Evolutionary conservation across 2,329 filamentous ascomycete genomes (phyloP).

Genomic region (Emmonsia crescens): DNA sequence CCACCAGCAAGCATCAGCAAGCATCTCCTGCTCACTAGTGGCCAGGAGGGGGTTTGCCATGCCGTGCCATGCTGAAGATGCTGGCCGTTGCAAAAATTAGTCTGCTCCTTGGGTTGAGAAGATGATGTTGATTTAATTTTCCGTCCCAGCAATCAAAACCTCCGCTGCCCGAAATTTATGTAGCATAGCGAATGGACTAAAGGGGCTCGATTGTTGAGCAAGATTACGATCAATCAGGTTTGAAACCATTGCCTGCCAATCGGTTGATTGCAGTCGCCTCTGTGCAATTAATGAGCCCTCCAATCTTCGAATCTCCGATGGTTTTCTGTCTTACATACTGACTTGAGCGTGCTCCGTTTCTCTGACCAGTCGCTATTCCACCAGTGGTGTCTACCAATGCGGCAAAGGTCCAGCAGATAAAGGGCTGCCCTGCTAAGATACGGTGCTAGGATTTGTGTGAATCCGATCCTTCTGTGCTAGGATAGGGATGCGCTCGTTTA

Average conservation of each 20-base stretch:
- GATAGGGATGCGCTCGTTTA: not conserved
- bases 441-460: not conserved
- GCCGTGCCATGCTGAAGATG: too few species aligned
- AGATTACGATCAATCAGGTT: not conserved
- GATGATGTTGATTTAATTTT: not conserved
- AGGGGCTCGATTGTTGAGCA: not conserved
- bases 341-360: not conserved
- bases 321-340: not conserved
- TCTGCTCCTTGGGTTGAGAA: not conserved
- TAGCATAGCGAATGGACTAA: not conserved
- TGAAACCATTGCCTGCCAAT: not conserved
- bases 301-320: not conserved
- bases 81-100: not conserved
- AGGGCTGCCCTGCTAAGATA: not conserved
- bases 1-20: not conserved
- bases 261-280: slow-evolving; percentile 1
- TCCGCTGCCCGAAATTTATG: not conserved
- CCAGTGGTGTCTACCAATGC: not conserved
- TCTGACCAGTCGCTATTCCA: not conserved
- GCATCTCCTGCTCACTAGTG: not conserved
- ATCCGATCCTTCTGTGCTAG: not conserved
- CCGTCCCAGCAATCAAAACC: not conserved
- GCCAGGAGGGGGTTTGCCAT: not conserved
- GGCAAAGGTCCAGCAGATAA: not conserved
- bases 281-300: not conserved